These are phyloP conservation scores for Cercophora samala DNA, from an alignment of 495 filamentous ascomycete genomes.

Conservation along the genomic window DNA sequence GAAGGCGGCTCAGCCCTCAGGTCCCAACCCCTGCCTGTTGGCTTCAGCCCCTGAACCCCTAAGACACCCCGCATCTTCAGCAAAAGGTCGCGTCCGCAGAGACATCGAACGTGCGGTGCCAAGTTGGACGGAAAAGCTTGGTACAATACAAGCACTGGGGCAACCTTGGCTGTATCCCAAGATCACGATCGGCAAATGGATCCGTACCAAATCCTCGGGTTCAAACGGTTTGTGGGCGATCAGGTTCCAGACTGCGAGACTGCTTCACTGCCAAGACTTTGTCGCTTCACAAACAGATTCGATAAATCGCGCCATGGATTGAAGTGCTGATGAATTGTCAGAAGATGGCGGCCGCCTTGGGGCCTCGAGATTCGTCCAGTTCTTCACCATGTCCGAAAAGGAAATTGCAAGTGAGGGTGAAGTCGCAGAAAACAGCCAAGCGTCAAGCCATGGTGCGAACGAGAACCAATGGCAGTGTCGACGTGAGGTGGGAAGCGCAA, in stretches of 20 bases:
- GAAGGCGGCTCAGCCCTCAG: conserved; percentile 3
- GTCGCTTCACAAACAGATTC: background rate
- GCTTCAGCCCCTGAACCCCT: background rate
- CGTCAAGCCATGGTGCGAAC: background rate
- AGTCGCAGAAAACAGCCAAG: background rate
- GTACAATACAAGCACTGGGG: background rate
- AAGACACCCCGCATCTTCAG: background rate
- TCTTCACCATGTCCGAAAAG: background rate
- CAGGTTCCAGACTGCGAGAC: background rate
- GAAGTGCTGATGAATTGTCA: background rate
- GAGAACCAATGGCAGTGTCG: background rate
- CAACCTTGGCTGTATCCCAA: background rate
- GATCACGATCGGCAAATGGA: background rate
- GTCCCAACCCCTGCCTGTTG: background rate
- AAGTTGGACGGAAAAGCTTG: background rate
- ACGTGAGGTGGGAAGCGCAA: background rate
- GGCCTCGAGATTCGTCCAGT: background rate
- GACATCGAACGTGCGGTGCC: background rate
- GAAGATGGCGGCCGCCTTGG: background rate
- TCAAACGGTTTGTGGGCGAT: background rate
- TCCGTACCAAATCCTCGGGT: background rate
- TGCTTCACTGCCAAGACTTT: background rate
- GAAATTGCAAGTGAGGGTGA: background rate
- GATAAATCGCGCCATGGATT: background rate
- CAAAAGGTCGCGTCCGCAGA: background rate